Evolutionary conservation across 2,329 filamentous ascomycete genomes (phyloP).

Genomic region (Diatrype stigma): DNA sequence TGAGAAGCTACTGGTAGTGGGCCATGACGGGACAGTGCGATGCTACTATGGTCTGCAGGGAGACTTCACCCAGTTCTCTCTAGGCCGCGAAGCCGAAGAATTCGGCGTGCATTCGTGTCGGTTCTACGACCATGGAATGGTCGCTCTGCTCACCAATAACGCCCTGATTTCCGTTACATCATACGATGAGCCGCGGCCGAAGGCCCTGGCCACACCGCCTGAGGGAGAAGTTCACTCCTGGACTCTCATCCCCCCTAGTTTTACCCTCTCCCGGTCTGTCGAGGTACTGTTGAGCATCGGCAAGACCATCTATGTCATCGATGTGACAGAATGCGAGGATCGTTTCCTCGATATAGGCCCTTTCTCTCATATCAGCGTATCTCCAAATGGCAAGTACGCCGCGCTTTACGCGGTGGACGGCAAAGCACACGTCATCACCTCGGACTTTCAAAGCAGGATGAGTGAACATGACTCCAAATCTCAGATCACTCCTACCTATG

Average conservation of each 20-base stretch:
- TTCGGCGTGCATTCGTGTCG: constrained; percentile 82
- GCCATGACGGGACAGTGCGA: constrained; percentile 82
- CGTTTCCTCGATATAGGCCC: constrained; percentile 86
- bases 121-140: constrained; percentile 91
- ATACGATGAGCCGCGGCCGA: constrained; percentile 87
- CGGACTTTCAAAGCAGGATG: constrained; percentile 88
- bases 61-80: constrained; percentile 90
- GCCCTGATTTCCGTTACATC: constrained; percentile 79
- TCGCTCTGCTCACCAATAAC: constrained; percentile 87
- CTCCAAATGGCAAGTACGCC: constrained; percentile 83
- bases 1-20: constrained; percentile 84
- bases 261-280: constrained; percentile 87
- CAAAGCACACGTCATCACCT: constrained; percentile 87
- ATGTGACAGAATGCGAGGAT: constrained; percentile 87
- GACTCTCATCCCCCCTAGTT: constrained; percentile 81
- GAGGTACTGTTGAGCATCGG: constrained; percentile 85
- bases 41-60: constrained; percentile 90
- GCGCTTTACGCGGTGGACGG: constrained; percentile 83
- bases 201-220: constrained; percentile 70
- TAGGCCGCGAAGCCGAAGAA: constrained; percentile 86
- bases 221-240: constrained; percentile 80
- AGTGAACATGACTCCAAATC: constrained; percentile 90
- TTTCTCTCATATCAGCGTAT: constrained; percentile 85
- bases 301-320: constrained; percentile 79
- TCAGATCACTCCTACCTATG: constrained; percentile 76